phyloP scores from a whole-genome alignment of 1,139 yeast genomes.

The Insectozyma bohioensis region DNA sequence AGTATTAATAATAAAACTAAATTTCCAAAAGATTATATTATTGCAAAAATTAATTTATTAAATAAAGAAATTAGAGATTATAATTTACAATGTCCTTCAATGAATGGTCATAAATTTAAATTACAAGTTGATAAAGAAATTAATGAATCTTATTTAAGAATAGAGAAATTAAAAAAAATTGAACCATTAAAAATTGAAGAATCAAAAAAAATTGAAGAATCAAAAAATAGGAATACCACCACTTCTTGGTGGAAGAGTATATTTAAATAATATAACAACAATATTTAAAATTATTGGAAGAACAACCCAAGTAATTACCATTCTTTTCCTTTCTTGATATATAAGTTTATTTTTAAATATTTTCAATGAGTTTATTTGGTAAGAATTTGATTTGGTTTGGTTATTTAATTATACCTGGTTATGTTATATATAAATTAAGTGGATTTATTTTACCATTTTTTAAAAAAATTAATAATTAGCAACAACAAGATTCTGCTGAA shows the following conservation, averaged over 20 bases:
- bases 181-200: no score
- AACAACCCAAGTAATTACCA: no score
- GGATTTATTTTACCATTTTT: conserved; percentile 24
- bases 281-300: no score
- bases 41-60: conserved; percentile 44
- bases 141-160: conserved; percentile 18
- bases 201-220: no score
- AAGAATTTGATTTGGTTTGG: conserved; percentile 64
- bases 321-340: no score
- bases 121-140: conserved; percentile 54
- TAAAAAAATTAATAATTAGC: conserved; percentile 11
- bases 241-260: no score
- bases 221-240: no score
- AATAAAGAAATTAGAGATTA: conserved; percentile 68
- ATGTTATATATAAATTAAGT: conserved; percentile 54
- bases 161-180: no score
- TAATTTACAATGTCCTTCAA: conserved; percentile 75
- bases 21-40: conserved; percentile 32
- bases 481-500: conserved; percentile 1
- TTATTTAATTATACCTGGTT: conserved; percentile 46
- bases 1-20: conserved; percentile 28
- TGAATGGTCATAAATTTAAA: conserved; percentile 68
- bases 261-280: no score
- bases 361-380: conserved; percentile 55
- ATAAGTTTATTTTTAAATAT: conserved; percentile 64